phyloP scores from a whole-genome alignment of 108 stramenopile genomes.

The Stephanodiscus triporus region DNA sequence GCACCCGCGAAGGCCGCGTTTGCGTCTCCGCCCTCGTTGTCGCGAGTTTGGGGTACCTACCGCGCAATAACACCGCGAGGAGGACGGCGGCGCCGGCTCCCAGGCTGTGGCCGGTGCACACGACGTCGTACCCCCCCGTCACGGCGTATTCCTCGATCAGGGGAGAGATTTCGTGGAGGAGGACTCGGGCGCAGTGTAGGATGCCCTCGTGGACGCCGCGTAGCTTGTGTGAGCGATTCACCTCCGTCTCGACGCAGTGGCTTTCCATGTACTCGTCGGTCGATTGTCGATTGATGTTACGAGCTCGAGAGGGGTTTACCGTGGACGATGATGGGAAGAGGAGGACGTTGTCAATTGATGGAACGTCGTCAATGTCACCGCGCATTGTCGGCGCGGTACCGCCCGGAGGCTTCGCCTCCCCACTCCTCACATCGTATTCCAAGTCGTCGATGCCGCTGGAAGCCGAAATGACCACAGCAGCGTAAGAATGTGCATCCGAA shows the following conservation, averaged over 20 bases:
- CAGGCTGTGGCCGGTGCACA: slow-evolving; percentile 67
- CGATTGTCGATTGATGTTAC: not conserved
- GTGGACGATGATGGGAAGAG: slow-evolving; percentile 10
- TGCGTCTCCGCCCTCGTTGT: slow-evolving; percentile 1
- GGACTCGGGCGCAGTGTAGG: slow-evolving; percentile 47
- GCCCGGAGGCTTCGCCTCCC: no score
- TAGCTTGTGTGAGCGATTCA: slow-evolving; percentile 35
- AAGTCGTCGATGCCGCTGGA: not conserved
- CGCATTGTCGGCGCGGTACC: no score
- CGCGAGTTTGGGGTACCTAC: slow-evolving; percentile 53
- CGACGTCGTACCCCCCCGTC: slow-evolving; percentile 46
- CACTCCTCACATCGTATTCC: no score
- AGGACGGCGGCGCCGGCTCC: slow-evolving; percentile 66
- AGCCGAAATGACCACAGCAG: not conserved
- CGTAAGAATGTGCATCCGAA: not conserved
- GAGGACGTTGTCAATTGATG: slow-evolving; percentile 11
- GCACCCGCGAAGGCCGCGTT: slow-evolving; percentile 27
- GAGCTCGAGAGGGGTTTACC: not conserved
- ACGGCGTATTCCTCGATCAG: slow-evolving; percentile 51
- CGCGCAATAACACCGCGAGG: slow-evolving; percentile 59
- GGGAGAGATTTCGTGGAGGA: slow-evolving; percentile 45
- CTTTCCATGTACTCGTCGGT: slow-evolving; percentile 23
- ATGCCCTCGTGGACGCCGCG: slow-evolving; percentile 53
- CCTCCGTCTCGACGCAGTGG: slow-evolving; percentile 47
- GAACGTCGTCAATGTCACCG: not conserved